A percentile compares a stretch with the other conserved stretches of the same genome.
These are phyloP conservation scores for Xylariales sp. DNA, from an alignment of 2,329 filamentous ascomycete genomes.

Conservation along the genomic window DNA sequence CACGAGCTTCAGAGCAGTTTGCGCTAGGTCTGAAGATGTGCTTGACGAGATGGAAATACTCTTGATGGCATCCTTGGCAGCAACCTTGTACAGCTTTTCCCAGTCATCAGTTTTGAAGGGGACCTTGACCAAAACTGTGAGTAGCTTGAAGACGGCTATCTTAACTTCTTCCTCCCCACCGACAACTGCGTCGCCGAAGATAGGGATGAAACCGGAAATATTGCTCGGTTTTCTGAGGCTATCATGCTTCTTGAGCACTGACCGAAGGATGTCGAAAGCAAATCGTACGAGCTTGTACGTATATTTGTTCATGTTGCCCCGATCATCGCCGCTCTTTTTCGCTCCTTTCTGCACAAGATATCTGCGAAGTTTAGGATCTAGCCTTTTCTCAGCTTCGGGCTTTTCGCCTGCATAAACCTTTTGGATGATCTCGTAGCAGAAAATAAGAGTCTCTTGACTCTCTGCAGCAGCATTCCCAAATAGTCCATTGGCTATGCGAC, in stretches of 20 bases:
- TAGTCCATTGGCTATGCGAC: conserved; percentile 77
- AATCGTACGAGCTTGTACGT: conserved; percentile 87
- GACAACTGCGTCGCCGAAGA: conserved; percentile 82
- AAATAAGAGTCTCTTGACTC: conserved; percentile 79
- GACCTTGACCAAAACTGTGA: conserved; percentile 80
- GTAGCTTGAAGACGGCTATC: conserved; percentile 78
- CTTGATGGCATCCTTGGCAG: conserved; percentile 79
- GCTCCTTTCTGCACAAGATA: conserved; percentile 79
- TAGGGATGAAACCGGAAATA: conserved; percentile 78
- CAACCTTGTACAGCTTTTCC: conserved; percentile 63
- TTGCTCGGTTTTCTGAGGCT: conserved; percentile 75
- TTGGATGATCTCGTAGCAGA: conserved; percentile 92
- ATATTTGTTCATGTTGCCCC: conserved; percentile 71
- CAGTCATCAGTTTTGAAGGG: conserved; percentile 70
- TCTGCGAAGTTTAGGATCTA: conserved; percentile 60
- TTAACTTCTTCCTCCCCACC: conserved; percentile 89
- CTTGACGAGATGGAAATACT: conserved; percentile 72
- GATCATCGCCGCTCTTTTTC: conserved; percentile 68
- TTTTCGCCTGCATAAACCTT: conserved; percentile 69
- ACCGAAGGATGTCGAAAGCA: conserved; percentile 79
- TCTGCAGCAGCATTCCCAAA: conserved; percentile 75
- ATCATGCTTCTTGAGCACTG: conserved; percentile 82
- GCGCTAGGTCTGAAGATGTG: conserved; percentile 78
- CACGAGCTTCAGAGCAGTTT: conserved; percentile 84
- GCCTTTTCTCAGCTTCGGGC: conserved; percentile 44